Base-by-base conservation (phyloP, 2,329 filamentous ascomycete species). In the Colletotrichum simmondsii region DNA sequence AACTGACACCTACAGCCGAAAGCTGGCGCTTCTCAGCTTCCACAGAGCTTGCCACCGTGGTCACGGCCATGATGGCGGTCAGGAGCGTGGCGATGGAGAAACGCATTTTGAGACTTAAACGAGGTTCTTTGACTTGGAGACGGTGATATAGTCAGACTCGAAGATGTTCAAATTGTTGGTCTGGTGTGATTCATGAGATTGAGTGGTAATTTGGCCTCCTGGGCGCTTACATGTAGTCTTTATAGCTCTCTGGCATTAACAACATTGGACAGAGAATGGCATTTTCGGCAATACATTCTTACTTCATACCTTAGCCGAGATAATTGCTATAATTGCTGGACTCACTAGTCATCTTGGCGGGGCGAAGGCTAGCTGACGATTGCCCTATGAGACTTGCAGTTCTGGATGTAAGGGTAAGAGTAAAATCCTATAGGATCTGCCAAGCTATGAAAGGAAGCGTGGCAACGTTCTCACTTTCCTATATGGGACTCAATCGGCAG, bases 351-450 rank as follows among this genome's bases (percentile, higher is more conserved):
- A 28, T 11, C 58, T 63, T 57, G 58, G 57, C 57, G 10, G 5
- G 22, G 14, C 1, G 12, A 3, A 1, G 12, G 28, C 8, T 12
- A 24, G 32, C 24, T 22, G 7, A 11, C 14, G n/a, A 7, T n/a
- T 26, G 12, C 22, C 65, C 65, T 63, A 68, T 68, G 7, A 14
- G 42, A 62, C 16, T 22, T 32, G 30, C 12, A 28, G 24, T 7
- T 22, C 6, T 19, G 5, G 46, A 54, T 52, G 6, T 53, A 16
- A 10, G n/a, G 30, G 32, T 28, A 49, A 14, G 24, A n/a, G n/a
- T 7, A 24, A 60, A n/a, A 56, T 68, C 46, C 58, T 30, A 42
- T 10, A 37, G 65, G 58, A 68, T 68, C 58, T 56, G 65, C 58
- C 65, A 63, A 68, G 65, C 10, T 19, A n/a, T 3, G 11, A 30